These are phyloP conservation scores for Panaeolus cyanescens DNA, from an alignment of 768 basidiomycete species.

Conservation along the genomic window DNA sequence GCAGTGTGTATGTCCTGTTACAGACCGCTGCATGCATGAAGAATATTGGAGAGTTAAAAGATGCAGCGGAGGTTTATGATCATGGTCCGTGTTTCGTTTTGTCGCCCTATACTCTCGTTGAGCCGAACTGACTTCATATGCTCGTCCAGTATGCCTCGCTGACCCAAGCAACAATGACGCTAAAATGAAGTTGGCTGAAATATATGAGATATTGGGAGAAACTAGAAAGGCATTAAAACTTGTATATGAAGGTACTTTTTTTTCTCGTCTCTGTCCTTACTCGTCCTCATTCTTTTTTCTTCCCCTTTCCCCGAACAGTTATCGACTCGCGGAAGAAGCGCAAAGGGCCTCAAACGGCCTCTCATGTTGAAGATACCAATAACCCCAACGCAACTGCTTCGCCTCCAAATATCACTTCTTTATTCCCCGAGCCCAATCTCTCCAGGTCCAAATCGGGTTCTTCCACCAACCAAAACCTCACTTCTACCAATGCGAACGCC, in stretches of 20 bases:
- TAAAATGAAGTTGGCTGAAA: conserved; percentile 88
- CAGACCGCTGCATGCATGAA: conserved; percentile 85
- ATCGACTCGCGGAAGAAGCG: conserved; percentile 63
- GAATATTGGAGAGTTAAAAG: conserved; percentile 70
- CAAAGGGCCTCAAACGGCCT: conserved; percentile 13
- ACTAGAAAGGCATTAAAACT: conserved; percentile 81
- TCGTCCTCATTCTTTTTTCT: not conserved
- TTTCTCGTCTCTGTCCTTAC: not conserved
- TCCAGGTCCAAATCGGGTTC: too few relatives aligned
- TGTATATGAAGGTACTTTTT: conserved; percentile 72
- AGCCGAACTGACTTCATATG: not conserved
- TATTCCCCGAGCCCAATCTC: too few relatives aligned
- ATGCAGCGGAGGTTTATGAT: conserved; percentile 83
- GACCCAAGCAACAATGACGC: conserved; percentile 80
- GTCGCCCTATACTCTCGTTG: not conserved
- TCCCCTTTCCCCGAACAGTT: conserved; percentile 31
- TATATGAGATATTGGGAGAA: conserved; percentile 84
- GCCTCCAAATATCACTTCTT: too few relatives aligned
- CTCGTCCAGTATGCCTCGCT: conserved; percentile 66
- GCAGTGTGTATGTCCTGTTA: conserved; percentile 66
- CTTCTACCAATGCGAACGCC: too few relatives aligned
- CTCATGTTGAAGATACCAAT: conserved; percentile 16
- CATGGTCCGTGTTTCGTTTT: conserved; percentile 53
- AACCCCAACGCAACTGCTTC: not conserved
- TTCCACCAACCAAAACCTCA: too few relatives aligned